Evolutionary conservation across 129 eudicot genomes (phyloP), one percentile per base, ranked within the genome.

Genomic region (Scalesia atractyloides): DNA sequence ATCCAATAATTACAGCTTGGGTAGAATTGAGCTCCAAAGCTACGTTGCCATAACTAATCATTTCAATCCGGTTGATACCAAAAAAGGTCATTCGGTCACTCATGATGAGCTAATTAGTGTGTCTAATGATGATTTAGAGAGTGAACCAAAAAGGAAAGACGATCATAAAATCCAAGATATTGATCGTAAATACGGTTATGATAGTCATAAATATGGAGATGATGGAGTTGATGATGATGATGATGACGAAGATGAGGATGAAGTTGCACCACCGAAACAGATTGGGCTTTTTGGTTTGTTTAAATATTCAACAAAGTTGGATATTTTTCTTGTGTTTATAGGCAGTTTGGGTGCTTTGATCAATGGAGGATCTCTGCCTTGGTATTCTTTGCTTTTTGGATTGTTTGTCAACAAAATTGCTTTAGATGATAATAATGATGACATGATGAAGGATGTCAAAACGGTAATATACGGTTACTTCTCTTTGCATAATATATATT

Each of bases 281-380:
- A 81, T 81, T 56, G 91, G 94, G 60, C 64, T 90, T 1, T 50
- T 90, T 54, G 78, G 83, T 49, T 69, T 90, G 69, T 90, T 90
- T 53, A 83, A 80, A 74, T 90, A 85, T 63, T 83, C 97, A 34
- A 90, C 87, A 43, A 85, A 81, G 58, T 34, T 85, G 47, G 97
- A 90, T 75, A 11, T 85, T 19, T 22, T 87, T 30, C 81, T 90
- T 22, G 80, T 90, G 44, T 48, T 87, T 16, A 71, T 85, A 43
- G 97, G 97, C 17, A 81, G 91, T 77, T 12, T 87, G 52, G 97
- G 97, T 70, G 89, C 94, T 74, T 77, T 90, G 39, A 75, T 90
- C 49, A 85, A 90, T 69, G 97, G 97, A 64, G 97, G 97, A 60
- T 76, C 97, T 76, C 83, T 90, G 64, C 97, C 97, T 74, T 87